Base-by-base conservation (phyloP, 257 asterid genomes). In the Salvia miltiorrhiza region DNA sequence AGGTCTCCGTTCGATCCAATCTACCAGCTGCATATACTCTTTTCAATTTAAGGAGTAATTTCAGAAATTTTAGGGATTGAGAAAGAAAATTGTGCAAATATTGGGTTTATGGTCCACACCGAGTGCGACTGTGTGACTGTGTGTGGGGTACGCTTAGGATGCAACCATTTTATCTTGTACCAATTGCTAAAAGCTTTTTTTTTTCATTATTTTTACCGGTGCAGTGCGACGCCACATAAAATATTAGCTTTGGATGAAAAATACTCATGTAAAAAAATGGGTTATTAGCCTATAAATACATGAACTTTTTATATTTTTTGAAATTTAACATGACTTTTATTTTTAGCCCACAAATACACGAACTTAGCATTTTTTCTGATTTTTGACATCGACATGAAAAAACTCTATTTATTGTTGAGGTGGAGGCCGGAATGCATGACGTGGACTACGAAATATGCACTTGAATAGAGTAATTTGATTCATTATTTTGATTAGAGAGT, bases 71-170 rank as follows among this genome's bases (percentile, higher is more conserved):
- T 12, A 59, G 47, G 67, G 32, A 47, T 55, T 32, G 69, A 45
- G 49, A 43, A 70, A 68, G 58, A 50, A 32, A 72, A 30, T 43
- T 57, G 54, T 23, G 77, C 45, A 43, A 67, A 54, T 62, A 32
- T 26, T 30, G 80, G 78, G 78, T 74, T 71, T 62, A 61, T 63
- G 73, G 47, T 68, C 45, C 72, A 48, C 50, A 67, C 80, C 58
- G 52, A 72, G 64, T 58, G 75, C 28, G 70, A 71, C 58, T 43
- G 44, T 74, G 67, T 14, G 74, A 69, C 14, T 32, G 39, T 24
- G 35, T 41, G 61, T 41, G 67, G 69, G 65, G 49, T 24, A 37
- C 47, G 24, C 28, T 65, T 69, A 30, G 57, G 21, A 59, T 39
- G n/a, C 35, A 37, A 50, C 57, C 63, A 70, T 50, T 57, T 30